A percentile compares a stretch with the other conserved stretches of the same genome.
These are phyloP conservation scores for Paramyrothecium sp. DNA, from an alignment of 2,329 filamentous ascomycete genomes.

Conservation along the genomic window DNA sequence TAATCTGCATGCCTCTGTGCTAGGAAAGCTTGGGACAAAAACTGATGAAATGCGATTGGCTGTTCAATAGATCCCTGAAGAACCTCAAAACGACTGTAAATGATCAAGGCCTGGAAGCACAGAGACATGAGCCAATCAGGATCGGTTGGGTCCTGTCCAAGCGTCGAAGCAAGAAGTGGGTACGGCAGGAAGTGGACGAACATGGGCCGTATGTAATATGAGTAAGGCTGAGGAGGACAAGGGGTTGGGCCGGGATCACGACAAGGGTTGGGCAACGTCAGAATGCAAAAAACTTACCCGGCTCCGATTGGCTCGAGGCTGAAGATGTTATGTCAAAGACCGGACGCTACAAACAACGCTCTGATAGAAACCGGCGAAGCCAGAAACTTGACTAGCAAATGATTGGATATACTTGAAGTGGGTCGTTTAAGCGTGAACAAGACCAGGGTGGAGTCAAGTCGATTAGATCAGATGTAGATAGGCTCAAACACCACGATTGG, in stretches of 20 bases:
- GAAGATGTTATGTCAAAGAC: background rate
- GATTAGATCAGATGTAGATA: background rate
- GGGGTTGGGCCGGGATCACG: too few relatives aligned
- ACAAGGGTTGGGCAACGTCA: too few relatives aligned
- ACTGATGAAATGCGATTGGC: background rate
- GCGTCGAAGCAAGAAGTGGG: background rate
- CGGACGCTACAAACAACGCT: background rate
- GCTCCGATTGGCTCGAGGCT: too few relatives aligned
- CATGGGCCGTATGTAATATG: background rate
- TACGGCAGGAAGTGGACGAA: too few relatives aligned
- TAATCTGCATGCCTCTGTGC: background rate
- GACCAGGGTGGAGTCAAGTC: background rate
- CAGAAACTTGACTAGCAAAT: background rate
- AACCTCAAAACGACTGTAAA: background rate
- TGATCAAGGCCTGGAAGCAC: background rate
- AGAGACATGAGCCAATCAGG: background rate
- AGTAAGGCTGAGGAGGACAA: background rate
- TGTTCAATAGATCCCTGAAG: background rate
- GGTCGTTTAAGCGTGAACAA: background rate
- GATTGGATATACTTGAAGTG: background rate
- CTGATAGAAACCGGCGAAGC: background rate
- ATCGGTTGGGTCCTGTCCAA: background rate
- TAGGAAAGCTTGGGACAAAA: background rate
- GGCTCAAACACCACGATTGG: background rate
- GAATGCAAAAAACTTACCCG: too few relatives aligned